phyloP scores from a whole-genome alignment of 352 stramenopile species.

The Globisporangium megalacanthum region DNA sequence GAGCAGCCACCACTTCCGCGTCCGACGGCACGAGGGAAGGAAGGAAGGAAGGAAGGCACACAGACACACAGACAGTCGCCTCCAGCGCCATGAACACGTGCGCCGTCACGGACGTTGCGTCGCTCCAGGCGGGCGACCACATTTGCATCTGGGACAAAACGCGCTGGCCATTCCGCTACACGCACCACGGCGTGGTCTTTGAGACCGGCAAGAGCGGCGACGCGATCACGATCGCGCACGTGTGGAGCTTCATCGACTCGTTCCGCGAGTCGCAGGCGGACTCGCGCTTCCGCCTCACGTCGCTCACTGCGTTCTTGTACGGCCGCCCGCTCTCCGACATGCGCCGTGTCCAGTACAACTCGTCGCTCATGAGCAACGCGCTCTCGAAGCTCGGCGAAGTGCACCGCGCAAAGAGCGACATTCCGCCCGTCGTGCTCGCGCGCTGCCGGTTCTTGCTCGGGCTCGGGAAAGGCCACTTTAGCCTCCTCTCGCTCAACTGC shows the following conservation, averaged over 20 bases:
- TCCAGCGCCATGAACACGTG: conserved; percentile 48
- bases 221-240: conserved; percentile 56
- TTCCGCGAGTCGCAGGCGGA: conserved; percentile 60
- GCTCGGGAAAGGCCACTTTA: conserved; percentile 63
- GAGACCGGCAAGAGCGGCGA: conserved; percentile 27
- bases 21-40: no score
- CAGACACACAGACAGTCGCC: no score
- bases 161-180: conserved; percentile 74
- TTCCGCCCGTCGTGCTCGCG: conserved; percentile 61
- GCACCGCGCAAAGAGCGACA: conserved; percentile 51
- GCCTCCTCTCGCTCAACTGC: conserved; percentile 65
- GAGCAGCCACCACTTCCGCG: no score
- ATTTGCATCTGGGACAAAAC: conserved; percentile 78
- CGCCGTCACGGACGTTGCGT: conserved; percentile 46
- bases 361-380: conserved; percentile 51
- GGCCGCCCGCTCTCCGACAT: conserved; percentile 46
- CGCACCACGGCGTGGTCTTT: conserved; percentile 72
- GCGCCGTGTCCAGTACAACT: conserved; percentile 75
- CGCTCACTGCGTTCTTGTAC: conserved; percentile 66
- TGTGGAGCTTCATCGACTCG: conserved; percentile 57
- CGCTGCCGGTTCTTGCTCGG: conserved; percentile 64
- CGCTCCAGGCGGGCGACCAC: conserved; percentile 58
- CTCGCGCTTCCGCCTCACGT: conserved; percentile 62
- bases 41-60: no score
- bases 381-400: conserved; percentile 58